Evolutionary conservation across 73 alveolate genomes (phyloP).

Genomic region (Uronychia setigera): DNA sequence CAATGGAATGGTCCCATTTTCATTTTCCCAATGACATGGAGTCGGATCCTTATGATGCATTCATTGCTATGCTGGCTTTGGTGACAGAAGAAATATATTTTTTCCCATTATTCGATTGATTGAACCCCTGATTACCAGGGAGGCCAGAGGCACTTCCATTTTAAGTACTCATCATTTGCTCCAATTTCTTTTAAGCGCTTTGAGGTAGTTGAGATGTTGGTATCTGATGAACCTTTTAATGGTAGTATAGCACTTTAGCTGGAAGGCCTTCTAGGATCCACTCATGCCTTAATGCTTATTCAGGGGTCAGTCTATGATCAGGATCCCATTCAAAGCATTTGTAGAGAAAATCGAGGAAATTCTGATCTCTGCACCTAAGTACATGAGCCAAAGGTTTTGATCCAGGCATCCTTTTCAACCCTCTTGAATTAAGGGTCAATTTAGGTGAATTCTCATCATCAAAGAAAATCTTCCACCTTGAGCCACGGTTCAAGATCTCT

Average conservation of each 20-base stretch:
- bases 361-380: slow-evolving; percentile 39
- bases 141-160: not conserved
- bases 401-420: slow-evolving; percentile 75
- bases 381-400: slow-evolving; percentile 58
- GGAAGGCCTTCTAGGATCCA: slow-evolving; percentile 73
- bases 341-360: slow-evolving; percentile 60
- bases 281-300: slow-evolving; percentile 90
- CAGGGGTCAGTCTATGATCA: slow-evolving; percentile 87
- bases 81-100: not conserved
- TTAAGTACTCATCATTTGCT: not conserved
- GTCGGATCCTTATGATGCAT: not conserved
- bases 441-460: slow-evolving; percentile 29
- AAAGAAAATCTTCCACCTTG: slow-evolving; percentile 44
- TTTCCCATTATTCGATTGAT: not conserved
- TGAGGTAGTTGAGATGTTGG: slow-evolving; percentile 7
- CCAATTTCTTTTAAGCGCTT: not conserved
- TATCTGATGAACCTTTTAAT: slow-evolving; percentile 44
- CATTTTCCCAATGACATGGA: not conserved
- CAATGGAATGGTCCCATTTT: not conserved
- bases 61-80: not conserved
- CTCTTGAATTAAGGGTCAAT: slow-evolving; percentile 79
- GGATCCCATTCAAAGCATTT: slow-evolving; percentile 87
- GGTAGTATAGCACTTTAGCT: slow-evolving; percentile 13
- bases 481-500: slow-evolving; percentile 39
- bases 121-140: not conserved